Evolutionary conservation across 208 protist genomes (phyloP), one percentile per base, ranked within the genome.

Genomic region (Trypanosoma congolense): DNA sequence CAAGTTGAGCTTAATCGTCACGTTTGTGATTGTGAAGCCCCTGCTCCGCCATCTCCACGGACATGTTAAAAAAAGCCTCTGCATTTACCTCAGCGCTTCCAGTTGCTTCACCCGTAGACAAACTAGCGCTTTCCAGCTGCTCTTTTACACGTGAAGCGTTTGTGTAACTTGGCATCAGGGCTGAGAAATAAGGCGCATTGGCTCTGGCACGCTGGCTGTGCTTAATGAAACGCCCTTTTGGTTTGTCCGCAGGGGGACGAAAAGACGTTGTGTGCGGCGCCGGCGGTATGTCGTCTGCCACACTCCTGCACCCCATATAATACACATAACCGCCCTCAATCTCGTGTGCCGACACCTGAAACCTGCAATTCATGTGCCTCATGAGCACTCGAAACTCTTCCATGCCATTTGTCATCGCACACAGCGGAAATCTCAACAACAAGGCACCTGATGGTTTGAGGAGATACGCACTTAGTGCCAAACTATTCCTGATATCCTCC

Each of bases 1-100:
- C n/a, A 12, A 12, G 33, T 38, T 38, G 12, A 38, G 33, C 12
- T 38, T 73, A 85, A 33, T 91, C 64, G 18, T 77, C 72, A 16
- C 61, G 73, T 47, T 73, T 70, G 36, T 56, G 54, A 29, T 82
- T 56, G 61, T 83, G 56, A 29, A 48, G 24, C 4, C 70, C 64
- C 41, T 65, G 80, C 45, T 78, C 71, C 19, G 84, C 80, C 80
- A 92, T 88, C 18, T 76, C 73, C 41, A 77, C 61, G 5, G 79
- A 72, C 12, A 92, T 63, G 14, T 45, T 54, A 64, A 88, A 83
- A 31, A 84, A 88, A 18, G 51, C 68, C 54, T 84, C 73, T 31
- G 77, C 77, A 9, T 66, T 56, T 45, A 76, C 62, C 26, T 70
- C 60, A 43, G 65, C 49, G 1, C 53, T 45, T 33, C 73, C 59